Evolutionary conservation across 176 grass and related monocot species (phyloP), one percentile per base, ranked within the genome.

Genomic region (Juncus effusus): DNA sequence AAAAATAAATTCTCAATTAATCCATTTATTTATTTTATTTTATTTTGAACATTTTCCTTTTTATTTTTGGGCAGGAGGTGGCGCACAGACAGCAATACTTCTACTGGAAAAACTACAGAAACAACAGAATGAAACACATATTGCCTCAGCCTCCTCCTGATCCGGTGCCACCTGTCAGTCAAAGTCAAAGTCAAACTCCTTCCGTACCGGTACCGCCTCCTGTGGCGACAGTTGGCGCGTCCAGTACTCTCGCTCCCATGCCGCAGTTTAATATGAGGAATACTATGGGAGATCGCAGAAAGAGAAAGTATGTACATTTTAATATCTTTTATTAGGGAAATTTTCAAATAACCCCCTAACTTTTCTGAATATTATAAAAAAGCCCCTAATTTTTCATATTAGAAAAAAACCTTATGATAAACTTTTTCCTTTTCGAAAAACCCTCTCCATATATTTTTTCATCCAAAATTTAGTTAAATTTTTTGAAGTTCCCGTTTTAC

Each of bases 41-140:
- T 10, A 47, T 5, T 13, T 36, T 68, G 28, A 7, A 60, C 35
- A 69, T 11, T 56, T 58, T 6, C 42, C 16, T 72, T 6, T 55
- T 59, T 52, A 59, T 78, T 79, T 4, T 78, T 89, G 65, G 10
- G 74, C 81, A 99, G 94, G 94, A 99, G 64, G 51, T 99, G 85
- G 88, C 94, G 80, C 94, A 99, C 72, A 80, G 88, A 66, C 83
- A 93, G 67, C 85, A 99, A 57, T 93, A 93, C 77, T 99, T 93
- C 62, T 99, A 84, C 45, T 99, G 94, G 94, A 99, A 99, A 72
- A 99, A 99, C 61, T 99, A 93, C 37, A 93, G 88, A 81, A 99
- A 99, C 79, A 93, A 90, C 73, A 92, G 88, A 55, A 36, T 93
- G 80, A 99, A 93, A 69, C 94, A 99, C 85, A 99, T 99, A 60